Conservation (phyloP, 345 rosid genomes). For the rapeseed (Brassica napus) region DNA sequence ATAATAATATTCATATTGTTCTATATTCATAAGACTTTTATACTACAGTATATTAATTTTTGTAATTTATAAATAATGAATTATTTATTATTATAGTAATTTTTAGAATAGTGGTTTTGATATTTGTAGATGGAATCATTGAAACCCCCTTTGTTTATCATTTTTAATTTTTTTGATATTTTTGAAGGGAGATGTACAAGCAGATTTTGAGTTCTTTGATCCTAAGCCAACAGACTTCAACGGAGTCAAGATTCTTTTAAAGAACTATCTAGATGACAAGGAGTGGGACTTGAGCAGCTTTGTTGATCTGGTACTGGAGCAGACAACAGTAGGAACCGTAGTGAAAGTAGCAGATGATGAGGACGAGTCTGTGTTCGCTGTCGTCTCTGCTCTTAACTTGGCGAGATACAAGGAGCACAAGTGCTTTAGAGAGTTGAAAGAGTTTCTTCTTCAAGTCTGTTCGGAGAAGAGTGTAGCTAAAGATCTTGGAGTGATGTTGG, state of each 20-base stretch:
- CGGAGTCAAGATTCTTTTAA: constrained; percentile 72
- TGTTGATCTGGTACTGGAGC: constrained; percentile 78
- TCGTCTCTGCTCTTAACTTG: constrained; percentile 67
- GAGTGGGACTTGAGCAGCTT: constrained; percentile 93
- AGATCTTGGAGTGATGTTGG: constrained; percentile 52
- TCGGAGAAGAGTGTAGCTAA: constrained; percentile 43
- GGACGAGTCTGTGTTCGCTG: constrained; percentile 63
- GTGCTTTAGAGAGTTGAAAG: constrained; percentile 60
- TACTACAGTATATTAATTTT: no score
- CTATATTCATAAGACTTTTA: no score
- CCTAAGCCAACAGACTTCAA: constrained; percentile 80
- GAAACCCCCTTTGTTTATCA: background rate
- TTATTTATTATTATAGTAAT: no score
- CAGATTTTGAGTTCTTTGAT: constrained; percentile 91
- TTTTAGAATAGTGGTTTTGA: background rate
- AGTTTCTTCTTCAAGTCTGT: constrained; percentile 62
- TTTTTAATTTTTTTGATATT: background rate
- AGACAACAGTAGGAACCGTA: constrained; percentile 87
- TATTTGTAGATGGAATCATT: background rate
- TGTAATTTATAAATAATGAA: no score
- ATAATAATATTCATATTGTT: no score
- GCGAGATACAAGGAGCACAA: constrained; percentile 76
- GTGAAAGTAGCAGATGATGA: constrained; percentile 82
- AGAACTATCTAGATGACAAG: constrained; percentile 63
- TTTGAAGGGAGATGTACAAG: constrained; percentile 72